Conservation (phyloP, 208 protist genomes). For the Strigomonas culicis region DNA sequence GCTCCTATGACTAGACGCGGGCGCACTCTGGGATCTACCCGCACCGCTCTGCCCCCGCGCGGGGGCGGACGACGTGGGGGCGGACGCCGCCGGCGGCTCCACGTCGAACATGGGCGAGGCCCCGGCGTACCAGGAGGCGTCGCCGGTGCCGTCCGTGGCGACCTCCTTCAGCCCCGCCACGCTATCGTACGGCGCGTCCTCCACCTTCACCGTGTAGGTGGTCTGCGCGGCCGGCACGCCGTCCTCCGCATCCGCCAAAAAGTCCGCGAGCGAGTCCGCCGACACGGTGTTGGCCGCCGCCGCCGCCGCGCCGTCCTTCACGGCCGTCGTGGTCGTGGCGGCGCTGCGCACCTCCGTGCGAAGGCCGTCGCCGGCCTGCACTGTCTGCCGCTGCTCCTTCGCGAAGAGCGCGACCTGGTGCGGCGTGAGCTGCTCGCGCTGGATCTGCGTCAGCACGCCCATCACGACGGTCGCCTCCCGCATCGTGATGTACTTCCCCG, state of each 20-base stretch:
- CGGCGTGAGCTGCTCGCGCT: slow-evolving; percentile 83
- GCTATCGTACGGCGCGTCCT: slow-evolving; percentile 43
- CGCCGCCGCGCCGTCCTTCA: slow-evolving; percentile 8
- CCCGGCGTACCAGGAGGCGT: too few relatives aligned
- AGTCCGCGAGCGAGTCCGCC: slow-evolving; percentile 56
- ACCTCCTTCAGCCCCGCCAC: slow-evolving; percentile 46
- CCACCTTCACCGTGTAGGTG: slow-evolving; percentile 43
- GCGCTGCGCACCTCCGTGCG: slow-evolving; percentile 21
- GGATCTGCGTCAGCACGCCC: slow-evolving; percentile 74
- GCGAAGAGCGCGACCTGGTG: slow-evolving; percentile 75
- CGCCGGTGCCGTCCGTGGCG: slow-evolving; percentile 54
- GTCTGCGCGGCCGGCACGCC: background rate
- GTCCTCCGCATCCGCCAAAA: slow-evolving; percentile 40
- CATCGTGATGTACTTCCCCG: slow-evolving; percentile 88
- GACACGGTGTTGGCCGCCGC: slow-evolving; percentile 28
- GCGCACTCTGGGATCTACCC: too few relatives aligned
- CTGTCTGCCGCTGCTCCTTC: slow-evolving; percentile 42
- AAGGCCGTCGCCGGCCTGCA: slow-evolving; percentile 28
- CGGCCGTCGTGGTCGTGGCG: background rate
- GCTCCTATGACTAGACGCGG: too few relatives aligned
- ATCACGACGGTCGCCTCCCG: slow-evolving; percentile 86
- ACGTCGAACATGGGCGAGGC: too few relatives aligned
- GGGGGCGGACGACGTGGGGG: too few relatives aligned
- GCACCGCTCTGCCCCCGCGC: too few relatives aligned
- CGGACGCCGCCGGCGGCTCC: too few relatives aligned